Evolutionary conservation across 495 filamentous ascomycete genomes (phyloP), one percentile per base, ranked within the genome.

Genomic region (Barbatosphaeria neglecta): DNA sequence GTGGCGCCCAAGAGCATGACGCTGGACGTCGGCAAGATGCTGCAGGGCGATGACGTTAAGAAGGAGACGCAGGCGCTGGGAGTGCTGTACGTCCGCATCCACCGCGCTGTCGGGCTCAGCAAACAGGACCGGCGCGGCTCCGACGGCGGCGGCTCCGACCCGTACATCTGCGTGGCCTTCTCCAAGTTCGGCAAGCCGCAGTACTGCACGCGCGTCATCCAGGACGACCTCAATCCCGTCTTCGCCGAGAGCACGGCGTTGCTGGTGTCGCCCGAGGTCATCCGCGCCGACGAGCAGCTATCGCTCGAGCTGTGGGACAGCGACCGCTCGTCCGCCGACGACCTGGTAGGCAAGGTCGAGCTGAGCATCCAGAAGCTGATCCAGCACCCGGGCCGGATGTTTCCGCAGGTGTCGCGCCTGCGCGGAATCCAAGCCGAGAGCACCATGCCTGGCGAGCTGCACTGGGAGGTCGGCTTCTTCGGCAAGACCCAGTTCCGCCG

Each of bases 391-490:
- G 84, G 87, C 27, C 81, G 81, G 44, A 95, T 95, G 87, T 90
- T 87, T 56, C 82, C 86, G 18, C 86, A 96, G 57, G 74, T 87
- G n/a, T 95, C 88, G 0, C 86, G 83, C 48, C 75, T 96, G 0
- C 67, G 74, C 13, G 89, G 89, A 9, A 75, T 90, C 58, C 83
- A 90, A 44, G 80, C 86, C 35, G 89, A 80, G 37, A 90, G 78
- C 52, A 76, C 77, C 45, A 96, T 97, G 90, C 90, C 90, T 0
- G 90, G 90, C 41, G 80, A 95, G 57, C 69, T 97, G 20, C 82
- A 90, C 60, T 96, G 90, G 90, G 90, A 95, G 60, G 88, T 96
- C 37, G 90, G 90, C 6, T 96, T 82, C 64, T 97, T 95, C 46
- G 79, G 79, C 45, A 95, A 95, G 68, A 86, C 90, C 4, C 76